phyloP scores from a whole-genome alignment of 495 filamentous ascomycete genomes.

The Hypoxylon trugodes region DNA sequence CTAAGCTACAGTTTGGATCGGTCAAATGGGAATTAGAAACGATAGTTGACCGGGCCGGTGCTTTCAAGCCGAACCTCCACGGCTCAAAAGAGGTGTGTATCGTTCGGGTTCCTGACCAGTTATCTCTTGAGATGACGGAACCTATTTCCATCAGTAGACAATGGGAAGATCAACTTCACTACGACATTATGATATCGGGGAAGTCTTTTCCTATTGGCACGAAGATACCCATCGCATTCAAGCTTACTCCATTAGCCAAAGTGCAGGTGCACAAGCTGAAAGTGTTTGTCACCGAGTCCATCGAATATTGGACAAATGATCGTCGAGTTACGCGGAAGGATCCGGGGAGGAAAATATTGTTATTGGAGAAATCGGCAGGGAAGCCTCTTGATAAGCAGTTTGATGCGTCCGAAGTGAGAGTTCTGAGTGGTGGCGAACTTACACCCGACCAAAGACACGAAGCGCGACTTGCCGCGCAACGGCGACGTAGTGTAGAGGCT shows the following conservation, averaged over 20 bases:
- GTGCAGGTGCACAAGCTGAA: constrained; percentile 97
- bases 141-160: constrained; percentile 96
- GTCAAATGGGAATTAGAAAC: constrained; percentile 93
- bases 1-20: constrained; percentile 85
- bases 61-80: constrained; percentile 89
- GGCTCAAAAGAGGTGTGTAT: constrained; percentile 86
- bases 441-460: constrained; percentile 52
- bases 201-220: constrained; percentile 96
- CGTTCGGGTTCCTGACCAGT: constrained; percentile 87
- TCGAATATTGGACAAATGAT: constrained; percentile 91
- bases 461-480: constrained; percentile 51
- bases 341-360: constrained; percentile 79
- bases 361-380: constrained; percentile 93
- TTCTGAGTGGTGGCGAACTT: constrained; percentile 82
- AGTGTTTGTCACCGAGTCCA: constrained; percentile 91
- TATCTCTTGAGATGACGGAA: constrained; percentile 91
- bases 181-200: constrained; percentile 98
- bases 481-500: constrained; percentile 51
- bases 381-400: constrained; percentile 79
- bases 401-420: constrained; percentile 77
- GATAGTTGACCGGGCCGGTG: constrained; percentile 85
- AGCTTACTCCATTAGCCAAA: constrained; percentile 93
- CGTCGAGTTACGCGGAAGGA: constrained; percentile 90
- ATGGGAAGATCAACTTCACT: constrained; percentile 98
- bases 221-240: constrained; percentile 96